A percentile compares a stretch with the other conserved stretches of the same genome.
Evolutionary conservation across 495 filamentous ascomycete genomes (phyloP).

Genomic region (Aspergillus biplanus): DNA sequence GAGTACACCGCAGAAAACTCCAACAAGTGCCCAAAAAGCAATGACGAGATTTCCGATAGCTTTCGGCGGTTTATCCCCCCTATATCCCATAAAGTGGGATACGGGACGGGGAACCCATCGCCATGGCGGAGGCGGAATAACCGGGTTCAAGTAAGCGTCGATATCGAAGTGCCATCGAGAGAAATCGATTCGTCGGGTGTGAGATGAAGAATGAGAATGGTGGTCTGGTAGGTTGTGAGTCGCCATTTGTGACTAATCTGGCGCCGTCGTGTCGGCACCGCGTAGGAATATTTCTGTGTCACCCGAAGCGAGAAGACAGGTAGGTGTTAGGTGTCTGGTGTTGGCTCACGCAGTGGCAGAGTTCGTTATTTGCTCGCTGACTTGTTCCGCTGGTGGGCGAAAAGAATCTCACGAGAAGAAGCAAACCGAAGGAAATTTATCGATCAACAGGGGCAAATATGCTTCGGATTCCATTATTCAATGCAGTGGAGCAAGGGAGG

Average conservation of each 20-base stretch:
- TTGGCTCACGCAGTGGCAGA: too few relatives aligned
- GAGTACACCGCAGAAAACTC: conserved; percentile 49
- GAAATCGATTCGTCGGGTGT: conserved; percentile 18
- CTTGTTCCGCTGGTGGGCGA: background rate
- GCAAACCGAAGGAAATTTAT: background rate
- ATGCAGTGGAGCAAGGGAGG: background rate
- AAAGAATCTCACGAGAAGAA: background rate
- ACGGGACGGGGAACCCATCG: conserved; percentile 40
- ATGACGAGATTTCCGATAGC: conserved; percentile 42
- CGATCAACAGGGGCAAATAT: conserved; percentile 1
- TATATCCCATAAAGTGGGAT: conserved; percentile 47
- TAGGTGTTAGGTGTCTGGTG: too few relatives aligned
- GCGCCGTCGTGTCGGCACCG: background rate
- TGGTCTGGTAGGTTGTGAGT: conserved; percentile 2
- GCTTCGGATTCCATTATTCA: background rate
- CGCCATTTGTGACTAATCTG: conserved; percentile 4
- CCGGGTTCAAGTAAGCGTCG: conserved; percentile 64
- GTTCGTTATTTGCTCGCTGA: too few relatives aligned
- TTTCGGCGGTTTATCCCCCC: conserved; percentile 31
- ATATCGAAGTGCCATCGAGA: conserved; percentile 63
- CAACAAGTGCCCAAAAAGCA: conserved; percentile 48
- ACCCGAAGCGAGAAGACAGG: background rate
- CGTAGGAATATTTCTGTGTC: background rate
- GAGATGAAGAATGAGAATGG: background rate
- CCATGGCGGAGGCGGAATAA: conserved; percentile 56